A percentile compares a stretch with the other conserved stretches of the same genome.
phyloP scores from a whole-genome alignment of 805 yeast genomes.

The Ogataea minuta region DNA sequence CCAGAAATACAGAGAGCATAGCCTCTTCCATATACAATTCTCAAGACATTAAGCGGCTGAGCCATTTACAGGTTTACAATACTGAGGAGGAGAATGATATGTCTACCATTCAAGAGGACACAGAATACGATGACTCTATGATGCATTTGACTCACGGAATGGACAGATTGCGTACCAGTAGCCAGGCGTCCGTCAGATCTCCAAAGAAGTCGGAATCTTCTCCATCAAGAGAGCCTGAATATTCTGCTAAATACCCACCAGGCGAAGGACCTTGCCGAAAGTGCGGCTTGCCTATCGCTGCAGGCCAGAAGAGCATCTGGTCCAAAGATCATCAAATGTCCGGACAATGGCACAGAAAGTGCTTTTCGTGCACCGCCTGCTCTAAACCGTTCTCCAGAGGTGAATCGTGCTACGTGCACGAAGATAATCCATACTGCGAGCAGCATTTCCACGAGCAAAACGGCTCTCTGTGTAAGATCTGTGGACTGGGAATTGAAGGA shows the following conservation, averaged over 20 bases:
- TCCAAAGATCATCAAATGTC: constrained; percentile 82
- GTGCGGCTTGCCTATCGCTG: constrained; percentile 54
- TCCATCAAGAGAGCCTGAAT: not conserved
- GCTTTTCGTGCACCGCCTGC: constrained; percentile 78
- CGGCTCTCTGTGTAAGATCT: constrained; percentile 68
- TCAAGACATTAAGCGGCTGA: constrained; percentile 24
- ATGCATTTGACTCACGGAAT: constrained; percentile 16
- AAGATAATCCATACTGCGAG: constrained; percentile 81
- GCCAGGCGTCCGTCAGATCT: constrained; percentile 5
- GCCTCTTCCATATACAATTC: constrained; percentile 19
- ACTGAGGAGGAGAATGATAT: constrained; percentile 25
- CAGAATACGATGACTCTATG: constrained; percentile 28
- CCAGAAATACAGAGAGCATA: constrained; percentile 6
- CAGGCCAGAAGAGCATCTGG: constrained; percentile 61
- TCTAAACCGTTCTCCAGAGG: constrained; percentile 52
- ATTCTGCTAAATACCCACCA: constrained; percentile 38
- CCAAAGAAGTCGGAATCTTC: not conserved
- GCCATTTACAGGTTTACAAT: constrained; percentile 32
- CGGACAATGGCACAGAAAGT: constrained; percentile 92
- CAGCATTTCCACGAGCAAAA: constrained; percentile 73
- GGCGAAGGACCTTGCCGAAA: constrained; percentile 83
- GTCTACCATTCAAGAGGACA: constrained; percentile 36
- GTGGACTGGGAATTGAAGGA: constrained; percentile 83
- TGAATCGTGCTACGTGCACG: constrained; percentile 68
- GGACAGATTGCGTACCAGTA: constrained; percentile 14